phyloP scores from a whole-genome alignment of 2,329 filamentous ascomycete genomes.

The Phialemoniopsis sp. region DNA sequence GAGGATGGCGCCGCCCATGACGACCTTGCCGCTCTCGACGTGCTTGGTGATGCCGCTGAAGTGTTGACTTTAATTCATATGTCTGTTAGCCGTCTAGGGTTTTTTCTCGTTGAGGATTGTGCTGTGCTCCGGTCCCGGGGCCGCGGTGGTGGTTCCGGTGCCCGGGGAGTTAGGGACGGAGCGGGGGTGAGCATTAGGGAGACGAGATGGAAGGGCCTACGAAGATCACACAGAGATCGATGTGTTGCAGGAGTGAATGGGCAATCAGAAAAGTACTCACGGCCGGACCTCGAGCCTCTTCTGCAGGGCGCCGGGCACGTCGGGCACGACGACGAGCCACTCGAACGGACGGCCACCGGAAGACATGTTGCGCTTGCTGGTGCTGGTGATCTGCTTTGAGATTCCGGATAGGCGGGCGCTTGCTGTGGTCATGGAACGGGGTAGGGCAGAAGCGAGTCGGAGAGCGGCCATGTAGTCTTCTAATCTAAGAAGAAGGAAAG shows the following conservation, averaged over 20 bases:
- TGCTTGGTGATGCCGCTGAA: constrained; percentile 49
- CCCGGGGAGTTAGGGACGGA: too few species aligned
- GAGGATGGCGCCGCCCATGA: constrained; percentile 53
- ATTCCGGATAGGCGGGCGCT: too few species aligned
- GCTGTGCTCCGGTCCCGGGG: constrained; percentile 4
- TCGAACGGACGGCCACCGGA: constrained; percentile 26
- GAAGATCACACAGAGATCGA: neutral
- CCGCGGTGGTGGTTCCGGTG: too few species aligned
- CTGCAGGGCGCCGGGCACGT: constrained; percentile 54
- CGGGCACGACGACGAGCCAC: constrained; percentile 67
- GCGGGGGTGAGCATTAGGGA: neutral
- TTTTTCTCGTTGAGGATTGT: too few species aligned
- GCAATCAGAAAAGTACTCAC: constrained; percentile 30
- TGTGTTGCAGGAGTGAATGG: too few species aligned
- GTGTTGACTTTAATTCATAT: constrained; percentile 41
- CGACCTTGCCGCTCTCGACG: constrained; percentile 44
- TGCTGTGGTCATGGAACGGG: too few species aligned
- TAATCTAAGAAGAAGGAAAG: too few species aligned
- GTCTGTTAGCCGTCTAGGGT: too few species aligned
- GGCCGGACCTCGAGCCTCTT: constrained; percentile 59
- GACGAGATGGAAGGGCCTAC: constrained; percentile 1
- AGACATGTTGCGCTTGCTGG: too few species aligned
- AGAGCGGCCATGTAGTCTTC: too few species aligned
- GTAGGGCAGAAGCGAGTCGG: too few species aligned
- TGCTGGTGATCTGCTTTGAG: too few species aligned